Evolutionary conservation across 2,329 filamentous ascomycete species (phyloP).

Genomic region (Trichoderma sp.): DNA sequence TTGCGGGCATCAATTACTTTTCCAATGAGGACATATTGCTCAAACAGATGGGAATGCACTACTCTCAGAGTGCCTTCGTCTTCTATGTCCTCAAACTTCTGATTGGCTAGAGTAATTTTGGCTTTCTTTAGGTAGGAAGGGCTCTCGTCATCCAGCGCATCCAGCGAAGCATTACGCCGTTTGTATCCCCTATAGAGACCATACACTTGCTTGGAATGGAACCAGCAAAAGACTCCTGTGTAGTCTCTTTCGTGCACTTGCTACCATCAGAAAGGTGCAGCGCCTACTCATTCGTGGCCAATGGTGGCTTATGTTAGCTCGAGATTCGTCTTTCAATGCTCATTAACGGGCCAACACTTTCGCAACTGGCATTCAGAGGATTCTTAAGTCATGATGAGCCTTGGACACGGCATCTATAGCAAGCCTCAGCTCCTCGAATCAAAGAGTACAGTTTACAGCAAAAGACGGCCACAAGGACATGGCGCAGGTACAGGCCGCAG

Average conservation of each 20-base stretch:
- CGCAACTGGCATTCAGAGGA: slow-evolving; percentile 5
- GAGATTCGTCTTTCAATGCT: not conserved
- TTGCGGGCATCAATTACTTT: slow-evolving; percentile 16
- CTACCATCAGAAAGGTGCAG: slow-evolving; percentile 4
- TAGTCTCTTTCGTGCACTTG: slow-evolving; percentile 10
- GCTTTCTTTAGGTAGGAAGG: slow-evolving; percentile 1
- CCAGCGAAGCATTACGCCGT: slow-evolving; percentile 11
- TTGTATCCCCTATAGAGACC: slow-evolving; percentile 18
- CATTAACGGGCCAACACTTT: not conserved
- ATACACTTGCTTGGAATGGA: slow-evolving; percentile 14
- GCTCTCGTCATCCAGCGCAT: not conserved
- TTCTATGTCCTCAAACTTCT: slow-evolving; percentile 10
- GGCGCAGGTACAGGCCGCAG: not conserved
- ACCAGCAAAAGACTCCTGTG: slow-evolving; percentile 20
- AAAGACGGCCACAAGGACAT: not conserved
- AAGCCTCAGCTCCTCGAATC: not conserved
- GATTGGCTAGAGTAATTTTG: slow-evolving; percentile 8
- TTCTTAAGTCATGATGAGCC: not conserved
- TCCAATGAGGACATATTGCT: slow-evolving; percentile 8
- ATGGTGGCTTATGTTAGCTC: not conserved
- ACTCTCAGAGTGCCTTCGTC: not conserved
- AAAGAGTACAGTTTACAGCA: not conserved
- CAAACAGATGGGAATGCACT: slow-evolving; percentile 7
- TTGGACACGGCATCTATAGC: not conserved
- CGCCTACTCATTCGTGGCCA: not conserved